Evolutionary conservation across 2,329 filamentous ascomycete genomes (phyloP).

Genomic region (Curvularia sp.): DNA sequence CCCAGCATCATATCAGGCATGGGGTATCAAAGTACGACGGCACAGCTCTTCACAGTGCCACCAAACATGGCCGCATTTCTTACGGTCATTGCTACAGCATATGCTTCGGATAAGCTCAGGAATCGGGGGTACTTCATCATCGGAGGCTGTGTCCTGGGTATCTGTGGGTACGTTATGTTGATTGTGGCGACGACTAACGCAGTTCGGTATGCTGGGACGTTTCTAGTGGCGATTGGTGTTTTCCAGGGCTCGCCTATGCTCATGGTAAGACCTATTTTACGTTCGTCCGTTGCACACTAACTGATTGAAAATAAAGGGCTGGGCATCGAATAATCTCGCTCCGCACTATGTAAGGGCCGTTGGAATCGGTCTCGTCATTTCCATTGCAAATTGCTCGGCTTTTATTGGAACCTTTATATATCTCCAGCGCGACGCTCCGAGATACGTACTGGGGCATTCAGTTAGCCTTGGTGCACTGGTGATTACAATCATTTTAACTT

Average conservation of each 20-base stretch:
- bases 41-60: conserved; percentile 51
- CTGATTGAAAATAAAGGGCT: conserved; percentile 37
- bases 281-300: neutral
- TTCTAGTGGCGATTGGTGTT: conserved; percentile 54
- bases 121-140: conserved; percentile 58
- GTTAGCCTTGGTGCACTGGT: conserved; percentile 39
- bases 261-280: conserved; percentile 35
- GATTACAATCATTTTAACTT: conserved; percentile 31
- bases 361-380: conserved; percentile 57
- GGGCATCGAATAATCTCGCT: conserved; percentile 54
- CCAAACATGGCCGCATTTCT: conserved; percentile 55
- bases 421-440: conserved; percentile 53
- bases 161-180: conserved; percentile 63
- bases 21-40: conserved; percentile 50
- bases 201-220: conserved; percentile 52
- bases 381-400: conserved; percentile 59
- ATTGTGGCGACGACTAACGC: conserved; percentile 50
- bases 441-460: conserved; percentile 30
- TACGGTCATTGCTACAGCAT: conserved; percentile 50
- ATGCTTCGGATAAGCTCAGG: conserved; percentile 54
- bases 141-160: conserved; percentile 57
- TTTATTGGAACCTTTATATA: conserved; percentile 62
- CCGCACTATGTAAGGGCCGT: conserved; percentile 66
- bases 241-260: conserved; percentile 49
- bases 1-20: conserved; percentile 51